Conservation (phyloP, 768 basidiomycete species). For the Russula compacta region DNA sequence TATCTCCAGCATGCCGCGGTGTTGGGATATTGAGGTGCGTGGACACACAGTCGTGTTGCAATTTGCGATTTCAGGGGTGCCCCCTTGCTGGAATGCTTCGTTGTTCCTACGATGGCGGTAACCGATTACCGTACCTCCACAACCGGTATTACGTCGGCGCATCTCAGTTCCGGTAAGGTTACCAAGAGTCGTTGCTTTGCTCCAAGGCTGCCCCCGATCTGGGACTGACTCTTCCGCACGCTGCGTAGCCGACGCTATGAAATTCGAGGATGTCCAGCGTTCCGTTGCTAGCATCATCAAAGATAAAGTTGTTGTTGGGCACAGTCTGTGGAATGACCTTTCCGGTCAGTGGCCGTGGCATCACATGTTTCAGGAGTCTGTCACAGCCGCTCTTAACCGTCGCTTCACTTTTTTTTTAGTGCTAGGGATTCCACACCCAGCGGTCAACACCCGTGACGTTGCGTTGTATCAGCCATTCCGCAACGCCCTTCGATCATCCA, state of each 20-base stretch:
- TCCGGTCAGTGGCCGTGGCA: constrained; percentile 41
- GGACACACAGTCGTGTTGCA: constrained; percentile 33
- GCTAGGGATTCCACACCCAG: constrained; percentile 71
- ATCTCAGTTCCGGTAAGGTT: constrained; percentile 34
- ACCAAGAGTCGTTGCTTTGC: background rate
- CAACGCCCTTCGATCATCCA: constrained; percentile 54
- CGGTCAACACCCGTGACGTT: constrained; percentile 70
- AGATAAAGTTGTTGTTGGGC: constrained; percentile 66
- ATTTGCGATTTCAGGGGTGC: constrained; percentile 38
- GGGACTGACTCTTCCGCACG: background rate
- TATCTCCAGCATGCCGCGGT: background rate
- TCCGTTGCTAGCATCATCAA: constrained; percentile 55
- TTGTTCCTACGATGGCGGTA: constrained; percentile 55
- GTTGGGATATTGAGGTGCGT: background rate
- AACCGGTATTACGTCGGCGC: constrained; percentile 42
- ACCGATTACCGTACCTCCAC: constrained; percentile 65
- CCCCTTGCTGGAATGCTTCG: constrained; percentile 52
- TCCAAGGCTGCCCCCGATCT: background rate
- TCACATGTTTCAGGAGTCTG: constrained; percentile 6
- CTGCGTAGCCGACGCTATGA: constrained; percentile 38
- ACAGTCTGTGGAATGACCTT: constrained; percentile 73
- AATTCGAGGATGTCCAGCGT: constrained; percentile 59
- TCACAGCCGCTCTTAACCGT: constrained; percentile 2
- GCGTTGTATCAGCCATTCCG: constrained; percentile 77
- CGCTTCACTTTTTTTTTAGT: constrained; percentile 34